Evolutionary conservation across 116 monocot species (phyloP).

Genomic region (Thalassia testudinum): DNA sequence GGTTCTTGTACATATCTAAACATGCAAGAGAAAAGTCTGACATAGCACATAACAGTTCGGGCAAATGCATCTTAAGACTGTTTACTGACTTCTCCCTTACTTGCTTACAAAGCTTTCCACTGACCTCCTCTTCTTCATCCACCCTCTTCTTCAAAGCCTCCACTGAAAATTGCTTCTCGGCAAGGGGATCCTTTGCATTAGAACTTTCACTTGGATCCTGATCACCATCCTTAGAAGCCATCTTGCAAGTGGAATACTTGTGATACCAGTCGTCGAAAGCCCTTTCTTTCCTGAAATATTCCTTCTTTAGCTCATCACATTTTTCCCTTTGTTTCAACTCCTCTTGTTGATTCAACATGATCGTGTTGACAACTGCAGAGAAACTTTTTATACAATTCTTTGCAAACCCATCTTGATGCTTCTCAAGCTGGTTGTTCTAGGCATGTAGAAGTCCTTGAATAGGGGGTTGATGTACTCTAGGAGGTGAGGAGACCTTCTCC

Average conservation of each 20-base stretch:
- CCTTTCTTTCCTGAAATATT: conserved; percentile 30
- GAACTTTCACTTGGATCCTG: conserved; percentile 16
- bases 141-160: conserved; percentile 47
- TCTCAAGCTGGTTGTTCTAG: conserved; percentile 63
- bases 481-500: conserved; percentile 51
- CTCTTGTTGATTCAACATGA: conserved; percentile 44
- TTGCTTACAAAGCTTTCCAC: conserved; percentile 40
- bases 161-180: conserved; percentile 40
- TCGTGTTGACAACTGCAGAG: conserved; percentile 33
- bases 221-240: conserved; percentile 8
- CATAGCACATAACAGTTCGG: conserved; percentile 67
- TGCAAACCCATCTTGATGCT: conserved; percentile 33
- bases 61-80: conserved; percentile 65
- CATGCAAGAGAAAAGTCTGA: conserved; percentile 47
- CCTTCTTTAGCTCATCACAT: conserved; percentile 25
- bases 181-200: conserved; percentile 25
- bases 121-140: conserved; percentile 38
- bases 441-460: conserved; percentile 40
- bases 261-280: conserved; percentile 65
- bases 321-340: conserved; percentile 50
- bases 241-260: conserved; percentile 15
- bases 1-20: conserved; percentile 42
- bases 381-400: conserved; percentile 35
- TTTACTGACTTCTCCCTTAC: conserved; percentile 68
- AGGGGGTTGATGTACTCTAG: conserved; percentile 17